These are phyloP conservation scores for Neotropicomus parvogracilis DNA, from an alignment of 1,284 basidiomycete species.

Conservation along the genomic window DNA sequence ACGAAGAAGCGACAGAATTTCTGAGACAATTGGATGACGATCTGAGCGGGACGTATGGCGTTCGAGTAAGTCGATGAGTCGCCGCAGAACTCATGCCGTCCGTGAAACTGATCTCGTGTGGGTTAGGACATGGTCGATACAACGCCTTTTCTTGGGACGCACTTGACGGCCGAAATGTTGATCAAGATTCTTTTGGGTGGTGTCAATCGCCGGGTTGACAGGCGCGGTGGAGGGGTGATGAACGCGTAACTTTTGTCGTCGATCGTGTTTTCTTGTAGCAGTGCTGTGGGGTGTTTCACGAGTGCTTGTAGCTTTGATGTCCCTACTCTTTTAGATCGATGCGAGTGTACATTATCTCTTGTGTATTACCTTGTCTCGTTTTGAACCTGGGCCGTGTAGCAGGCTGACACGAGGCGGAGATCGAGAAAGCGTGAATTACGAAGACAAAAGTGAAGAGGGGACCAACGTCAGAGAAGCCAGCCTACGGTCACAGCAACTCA, in stretches of 20 bases:
- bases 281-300: too few species aligned
- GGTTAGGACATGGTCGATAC: slow-evolving; percentile 60
- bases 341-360: too few species aligned
- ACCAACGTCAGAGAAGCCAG: too few species aligned
- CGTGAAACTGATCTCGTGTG: slow-evolving; percentile 1
- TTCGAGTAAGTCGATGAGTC: slow-evolving; percentile 33
- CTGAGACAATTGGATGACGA: slow-evolving; percentile 49
- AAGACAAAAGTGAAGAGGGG: too few species aligned
- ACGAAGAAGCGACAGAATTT: slow-evolving; percentile 41
- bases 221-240: slow-evolving; percentile 33
- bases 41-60: slow-evolving; percentile 33
- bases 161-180: slow-evolving; percentile 42
- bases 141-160: slow-evolving; percentile 44
- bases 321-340: too few species aligned
- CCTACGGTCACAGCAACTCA: too few species aligned
- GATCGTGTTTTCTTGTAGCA: neutral
- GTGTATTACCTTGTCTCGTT: too few species aligned
- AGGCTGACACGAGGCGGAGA: too few species aligned
- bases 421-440: too few species aligned
- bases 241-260: slow-evolving; percentile 5
- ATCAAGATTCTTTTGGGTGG: slow-evolving; percentile 57
- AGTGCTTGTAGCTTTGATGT: neutral
- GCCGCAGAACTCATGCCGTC: neutral
- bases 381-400: too few species aligned
- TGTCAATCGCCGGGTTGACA: slow-evolving; percentile 53